A percentile compares a stretch with the other conserved stretches of the same genome.
Conservation (phyloP, 2,329 filamentous ascomycete species). For the Trichophyton mentagrophytes region DNA sequence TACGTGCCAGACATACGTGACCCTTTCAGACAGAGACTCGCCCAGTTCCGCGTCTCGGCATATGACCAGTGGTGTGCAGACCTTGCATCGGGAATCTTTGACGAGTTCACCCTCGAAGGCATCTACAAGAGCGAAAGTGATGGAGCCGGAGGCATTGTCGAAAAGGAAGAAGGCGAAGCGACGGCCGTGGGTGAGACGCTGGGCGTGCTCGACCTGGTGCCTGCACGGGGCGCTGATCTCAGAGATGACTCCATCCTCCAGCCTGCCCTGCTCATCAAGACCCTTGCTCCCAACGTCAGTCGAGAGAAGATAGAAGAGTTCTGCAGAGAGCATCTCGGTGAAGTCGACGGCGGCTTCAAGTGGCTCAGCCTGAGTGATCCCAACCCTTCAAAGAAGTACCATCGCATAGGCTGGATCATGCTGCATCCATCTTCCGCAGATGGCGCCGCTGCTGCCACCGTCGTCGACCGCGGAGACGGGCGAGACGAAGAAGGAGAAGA, state of each 20-base stretch:
- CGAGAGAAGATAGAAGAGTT: constrained; percentile 87
- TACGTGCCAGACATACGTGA: constrained; percentile 77
- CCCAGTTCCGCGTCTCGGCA: constrained; percentile 62
- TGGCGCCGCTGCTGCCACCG: constrained; percentile 44
- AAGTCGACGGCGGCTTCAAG: constrained; percentile 82
- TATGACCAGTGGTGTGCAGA: constrained; percentile 87
- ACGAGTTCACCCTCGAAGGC: constrained; percentile 87
- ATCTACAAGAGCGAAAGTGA: constrained; percentile 89
- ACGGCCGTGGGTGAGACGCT: constrained; percentile 84
- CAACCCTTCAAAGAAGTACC: constrained; percentile 91
- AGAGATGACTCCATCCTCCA: constrained; percentile 79
- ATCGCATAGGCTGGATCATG: constrained; percentile 98
- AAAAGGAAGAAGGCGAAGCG: constrained; percentile 92
- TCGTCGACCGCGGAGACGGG: constrained; percentile 58
- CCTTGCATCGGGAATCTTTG: constrained; percentile 71
- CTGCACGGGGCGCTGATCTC: constrained; percentile 69
- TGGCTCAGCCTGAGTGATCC: constrained; percentile 94
- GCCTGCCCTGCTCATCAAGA: constrained; percentile 93
- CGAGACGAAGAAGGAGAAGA: constrained; percentile 55
- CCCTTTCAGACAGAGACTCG: constrained; percentile 59
- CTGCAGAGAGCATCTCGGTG: constrained; percentile 85
- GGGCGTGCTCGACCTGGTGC: constrained; percentile 80
- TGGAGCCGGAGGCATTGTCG: constrained; percentile 67
- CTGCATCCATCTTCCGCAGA: constrained; percentile 63
- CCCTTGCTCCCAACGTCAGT: constrained; percentile 89